phyloP scores from a whole-genome alignment of 768 basidiomycete species.

The Rubroboletus satanas region DNA sequence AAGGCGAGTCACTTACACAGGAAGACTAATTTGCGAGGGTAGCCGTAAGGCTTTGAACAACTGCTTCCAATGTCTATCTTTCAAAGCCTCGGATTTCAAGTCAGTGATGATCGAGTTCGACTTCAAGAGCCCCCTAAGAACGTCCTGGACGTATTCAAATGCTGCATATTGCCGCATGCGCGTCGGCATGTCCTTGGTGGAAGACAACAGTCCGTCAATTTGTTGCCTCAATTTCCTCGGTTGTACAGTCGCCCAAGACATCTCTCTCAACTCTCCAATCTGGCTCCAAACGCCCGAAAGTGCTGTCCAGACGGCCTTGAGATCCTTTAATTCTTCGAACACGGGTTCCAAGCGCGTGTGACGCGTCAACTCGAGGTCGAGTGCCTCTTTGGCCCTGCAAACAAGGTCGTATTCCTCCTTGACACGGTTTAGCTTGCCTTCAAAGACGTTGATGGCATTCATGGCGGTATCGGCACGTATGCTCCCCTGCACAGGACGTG shows the following conservation, averaged over 20 bases:
- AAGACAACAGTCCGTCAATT: slow-evolving; percentile 82
- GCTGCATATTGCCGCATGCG: slow-evolving; percentile 99
- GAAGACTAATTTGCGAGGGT: slow-evolving; percentile 69
- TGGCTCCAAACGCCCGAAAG: slow-evolving; percentile 96
- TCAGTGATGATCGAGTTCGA: slow-evolving; percentile 88
- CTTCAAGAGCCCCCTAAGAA: slow-evolving; percentile 80
- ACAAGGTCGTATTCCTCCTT: slow-evolving; percentile 95
- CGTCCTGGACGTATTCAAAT: slow-evolving; percentile 96
- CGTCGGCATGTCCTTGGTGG: slow-evolving; percentile 99
- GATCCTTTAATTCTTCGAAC: slow-evolving; percentile 90
- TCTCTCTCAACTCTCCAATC: slow-evolving; percentile 82
- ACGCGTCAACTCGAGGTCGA: slow-evolving; percentile 86
- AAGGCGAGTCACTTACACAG: slow-evolving; percentile 48
- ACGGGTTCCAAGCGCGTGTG: slow-evolving; percentile 92
- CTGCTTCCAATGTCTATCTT: slow-evolving; percentile 98
- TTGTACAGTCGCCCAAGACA: slow-evolving; percentile 88
- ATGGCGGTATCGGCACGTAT: slow-evolving; percentile 95
- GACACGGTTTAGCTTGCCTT: slow-evolving; percentile 82
- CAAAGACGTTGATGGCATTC: slow-evolving; percentile 94
- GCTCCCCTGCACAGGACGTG: slow-evolving; percentile 93
- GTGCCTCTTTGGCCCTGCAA: slow-evolving; percentile 93
- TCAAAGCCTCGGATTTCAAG: slow-evolving; percentile 93
- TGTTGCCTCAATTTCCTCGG: slow-evolving; percentile 93
- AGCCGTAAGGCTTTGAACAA: slow-evolving; percentile 85
- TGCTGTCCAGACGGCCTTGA: slow-evolving; percentile 99